These are phyloP conservation scores for Picea abies DNA, from an alignment of 83 land plant genomes.

Conservation along the genomic window DNA sequence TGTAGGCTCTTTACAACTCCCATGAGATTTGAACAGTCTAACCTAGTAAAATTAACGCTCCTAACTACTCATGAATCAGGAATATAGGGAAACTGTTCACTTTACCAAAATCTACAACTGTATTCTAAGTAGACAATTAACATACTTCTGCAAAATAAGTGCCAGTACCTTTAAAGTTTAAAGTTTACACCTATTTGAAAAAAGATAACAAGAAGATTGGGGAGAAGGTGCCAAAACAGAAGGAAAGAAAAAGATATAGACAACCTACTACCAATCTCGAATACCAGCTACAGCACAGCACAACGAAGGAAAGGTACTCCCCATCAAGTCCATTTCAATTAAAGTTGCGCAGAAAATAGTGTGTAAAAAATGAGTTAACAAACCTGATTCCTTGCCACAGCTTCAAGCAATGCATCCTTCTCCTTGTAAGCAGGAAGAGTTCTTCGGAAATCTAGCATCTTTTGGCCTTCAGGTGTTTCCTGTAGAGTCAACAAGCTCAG, in stretches of 20 bases:
- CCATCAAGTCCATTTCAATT: no score
- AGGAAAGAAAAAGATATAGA: no score
- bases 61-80: not conserved
- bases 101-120: not conserved
- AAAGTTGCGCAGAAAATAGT: no score
- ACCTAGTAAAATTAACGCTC: not conserved
- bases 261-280: no score
- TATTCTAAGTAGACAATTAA: not conserved
- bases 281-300: no score
- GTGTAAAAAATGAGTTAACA: not conserved
- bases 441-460: slow-evolving; percentile 74
- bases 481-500: slow-evolving; percentile 20
- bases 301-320: no score
- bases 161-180: no score
- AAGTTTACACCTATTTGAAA: not conserved
- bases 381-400: slow-evolving; percentile 86
- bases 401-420: slow-evolving; percentile 58
- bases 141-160: not conserved
- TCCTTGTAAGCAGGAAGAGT: slow-evolving; percentile 90
- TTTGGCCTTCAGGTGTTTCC: slow-evolving; percentile 78
- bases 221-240: no score
- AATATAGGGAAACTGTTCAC: not conserved
- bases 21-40: not conserved
- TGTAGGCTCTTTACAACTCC: not conserved
- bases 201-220: no score